Percentiles rank a stretch among this genome's conserved stretches.
phyloP scores from a whole-genome alignment of 176 grass and related monocot species.

The Thinopyrum elongatum region DNA sequence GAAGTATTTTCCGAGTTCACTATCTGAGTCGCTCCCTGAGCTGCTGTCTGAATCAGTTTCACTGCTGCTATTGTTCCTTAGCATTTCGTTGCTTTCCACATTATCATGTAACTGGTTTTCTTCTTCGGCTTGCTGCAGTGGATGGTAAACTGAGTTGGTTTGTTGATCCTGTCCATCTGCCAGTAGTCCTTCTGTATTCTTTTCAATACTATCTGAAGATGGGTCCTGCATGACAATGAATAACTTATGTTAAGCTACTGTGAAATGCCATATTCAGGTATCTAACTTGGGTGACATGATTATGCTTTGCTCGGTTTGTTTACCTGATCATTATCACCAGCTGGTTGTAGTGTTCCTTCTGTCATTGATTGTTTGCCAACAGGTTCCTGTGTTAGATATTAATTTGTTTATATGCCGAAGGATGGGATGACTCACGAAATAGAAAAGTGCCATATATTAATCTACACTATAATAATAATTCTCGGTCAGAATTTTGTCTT shows the following conservation, averaged over 20 bases:
- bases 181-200: background rate
- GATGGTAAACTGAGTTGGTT: background rate
- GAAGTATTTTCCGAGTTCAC: background rate
- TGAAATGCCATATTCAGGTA: background rate
- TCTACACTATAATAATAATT: background rate
- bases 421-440: background rate
- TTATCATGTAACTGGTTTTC: constrained; percentile 16
- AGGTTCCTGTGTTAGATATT: background rate
- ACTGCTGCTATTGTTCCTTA: constrained; percentile 11
- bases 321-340: constrained; percentile 15
- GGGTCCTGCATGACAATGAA: constrained; percentile 12
- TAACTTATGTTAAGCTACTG: background rate
- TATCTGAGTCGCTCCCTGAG: constrained; percentile 24
- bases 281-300: background rate
- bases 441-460: background rate
- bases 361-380: background rate
- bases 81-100: constrained; percentile 15
- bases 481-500: background rate
- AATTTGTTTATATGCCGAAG: background rate
- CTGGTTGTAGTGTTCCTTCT: background rate
- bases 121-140: background rate
- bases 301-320: background rate
- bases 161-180: background rate
- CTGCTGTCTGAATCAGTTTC: constrained; percentile 18
- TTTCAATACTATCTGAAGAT: constrained; percentile 8